A percentile compares a stretch with the other conserved stretches of the same genome.
Conservation (phyloP, 345 rosid genomes). For the Gossypium raimondii region DNA sequence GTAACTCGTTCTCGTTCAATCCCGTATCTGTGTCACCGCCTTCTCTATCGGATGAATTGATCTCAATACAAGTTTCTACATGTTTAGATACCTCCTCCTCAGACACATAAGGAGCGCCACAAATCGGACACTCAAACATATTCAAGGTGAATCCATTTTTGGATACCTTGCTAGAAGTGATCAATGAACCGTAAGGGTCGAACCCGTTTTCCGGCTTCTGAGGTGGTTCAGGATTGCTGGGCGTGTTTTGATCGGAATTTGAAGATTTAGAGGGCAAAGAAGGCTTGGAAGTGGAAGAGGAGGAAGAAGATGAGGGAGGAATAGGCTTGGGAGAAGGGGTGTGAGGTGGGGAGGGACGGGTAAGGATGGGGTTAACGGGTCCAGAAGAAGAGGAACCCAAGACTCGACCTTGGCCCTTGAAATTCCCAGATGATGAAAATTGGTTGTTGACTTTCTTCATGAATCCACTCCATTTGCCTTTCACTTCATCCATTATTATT, state of each 20-base stretch:
- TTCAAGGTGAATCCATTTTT: slow-evolving; percentile 65
- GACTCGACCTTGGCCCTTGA: slow-evolving; percentile 84
- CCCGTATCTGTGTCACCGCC: slow-evolving; percentile 17
- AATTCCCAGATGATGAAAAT: slow-evolving; percentile 64
- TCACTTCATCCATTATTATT: slow-evolving; percentile 67
- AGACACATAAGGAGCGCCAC: slow-evolving; percentile 47
- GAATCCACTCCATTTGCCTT: slow-evolving; percentile 83
- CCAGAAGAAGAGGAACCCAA: slow-evolving; percentile 70
- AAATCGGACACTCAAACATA: slow-evolving; percentile 77
- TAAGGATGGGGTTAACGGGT: slow-evolving; percentile 41
- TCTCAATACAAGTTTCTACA: slow-evolving; percentile 59
- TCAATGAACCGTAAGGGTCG: slow-evolving; percentile 63
- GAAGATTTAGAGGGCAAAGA: slow-evolving; percentile 36
- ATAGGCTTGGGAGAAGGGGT: slow-evolving; percentile 31
- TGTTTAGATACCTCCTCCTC: slow-evolving; percentile 80
- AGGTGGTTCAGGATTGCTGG: slow-evolving; percentile 25
- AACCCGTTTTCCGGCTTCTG: slow-evolving; percentile 48
- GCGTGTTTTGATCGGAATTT: slow-evolving; percentile 32
- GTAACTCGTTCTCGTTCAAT: slow-evolving; percentile 15
- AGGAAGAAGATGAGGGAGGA: slow-evolving; percentile 21
- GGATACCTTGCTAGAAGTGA: slow-evolving; percentile 73
- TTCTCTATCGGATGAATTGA: slow-evolving; percentile 12
- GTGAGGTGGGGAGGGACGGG: slow-evolving; percentile 40
- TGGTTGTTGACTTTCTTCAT: slow-evolving; percentile 74
- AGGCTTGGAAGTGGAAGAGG: slow-evolving; percentile 30